phyloP scores from a whole-genome alignment of 2,329 filamentous ascomycete species.

The Beauveria asiatica region DNA sequence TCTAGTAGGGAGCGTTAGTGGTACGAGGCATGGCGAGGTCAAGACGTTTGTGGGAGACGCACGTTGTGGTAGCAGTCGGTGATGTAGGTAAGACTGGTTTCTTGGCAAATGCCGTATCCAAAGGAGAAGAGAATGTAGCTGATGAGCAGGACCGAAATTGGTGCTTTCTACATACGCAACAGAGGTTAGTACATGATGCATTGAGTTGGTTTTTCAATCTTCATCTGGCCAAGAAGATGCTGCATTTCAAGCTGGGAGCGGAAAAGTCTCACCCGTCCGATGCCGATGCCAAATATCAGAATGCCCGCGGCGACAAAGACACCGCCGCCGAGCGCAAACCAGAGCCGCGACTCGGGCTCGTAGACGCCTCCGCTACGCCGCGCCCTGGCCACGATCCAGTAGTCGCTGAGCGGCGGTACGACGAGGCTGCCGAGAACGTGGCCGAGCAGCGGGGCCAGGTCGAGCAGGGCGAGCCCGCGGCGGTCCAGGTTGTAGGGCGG shows the following conservation, averaged over 20 bases:
- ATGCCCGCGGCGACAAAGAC: background rate
- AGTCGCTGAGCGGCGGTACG: background rate
- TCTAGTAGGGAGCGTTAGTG: background rate
- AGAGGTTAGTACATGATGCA: background rate
- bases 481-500: background rate
- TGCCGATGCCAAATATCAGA: background rate
- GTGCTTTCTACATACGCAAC: background rate
- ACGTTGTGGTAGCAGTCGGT: slow-evolving; percentile 8
- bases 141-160: background rate
- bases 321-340: background rate
- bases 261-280: background rate
- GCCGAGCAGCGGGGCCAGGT: background rate
- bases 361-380: background rate
- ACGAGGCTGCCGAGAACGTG: background rate
- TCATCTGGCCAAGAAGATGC: background rate
- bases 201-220: background rate
- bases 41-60: background rate
- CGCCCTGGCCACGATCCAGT: background rate
- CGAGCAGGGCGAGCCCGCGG: background rate
- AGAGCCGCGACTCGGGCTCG: slow-evolving; percentile 6
- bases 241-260: background rate
- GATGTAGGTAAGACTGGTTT: background rate
- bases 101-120: background rate
- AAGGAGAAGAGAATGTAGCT: background rate
- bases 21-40: too few relatives aligned